These are phyloP conservation scores for Candida mesenterica DNA, from an alignment of 1,139 yeast genomes.

Conservation along the genomic window DNA sequence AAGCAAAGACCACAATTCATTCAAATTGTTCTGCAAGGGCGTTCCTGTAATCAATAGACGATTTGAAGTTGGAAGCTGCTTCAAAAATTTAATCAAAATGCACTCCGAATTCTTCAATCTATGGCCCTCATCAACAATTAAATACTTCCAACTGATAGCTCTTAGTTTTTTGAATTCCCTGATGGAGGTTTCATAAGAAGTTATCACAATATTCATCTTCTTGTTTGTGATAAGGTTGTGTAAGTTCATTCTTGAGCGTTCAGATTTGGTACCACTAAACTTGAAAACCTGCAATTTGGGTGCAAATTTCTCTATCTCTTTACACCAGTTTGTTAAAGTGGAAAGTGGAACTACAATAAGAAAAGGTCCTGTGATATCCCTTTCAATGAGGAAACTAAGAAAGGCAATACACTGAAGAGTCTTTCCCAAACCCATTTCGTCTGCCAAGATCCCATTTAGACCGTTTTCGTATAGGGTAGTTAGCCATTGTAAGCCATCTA, in stretches of 20 bases:
- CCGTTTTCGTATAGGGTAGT: conserved; percentile 89
- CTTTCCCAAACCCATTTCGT: conserved; percentile 96
- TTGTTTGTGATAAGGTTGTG: conserved; percentile 9
- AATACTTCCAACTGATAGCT: conserved; percentile 66
- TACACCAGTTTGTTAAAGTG: conserved; percentile 81
- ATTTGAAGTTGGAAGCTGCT: conserved; percentile 63
- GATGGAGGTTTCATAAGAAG: conserved; percentile 80
- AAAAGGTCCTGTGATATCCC: conserved; percentile 82
- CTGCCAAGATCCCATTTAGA: conserved; percentile 90
- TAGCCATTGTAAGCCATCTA: conserved; percentile 90
- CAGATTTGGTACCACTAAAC: conserved; percentile 64
- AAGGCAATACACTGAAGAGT: conserved; percentile 85
- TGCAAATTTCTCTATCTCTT: conserved; percentile 69
- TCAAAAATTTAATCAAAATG: conserved; percentile 66
- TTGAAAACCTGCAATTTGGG: conserved; percentile 64
- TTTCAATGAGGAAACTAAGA: conserved; percentile 71
- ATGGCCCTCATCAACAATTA: conserved; percentile 96
- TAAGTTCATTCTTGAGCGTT: conserved; percentile 42
- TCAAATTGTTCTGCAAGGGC: conserved; percentile 84
- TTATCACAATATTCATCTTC: conserved; percentile 53
- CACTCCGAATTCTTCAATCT: conserved; percentile 82
- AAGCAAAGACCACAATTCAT: conserved; percentile 86
- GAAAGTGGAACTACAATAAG: conserved; percentile 85
- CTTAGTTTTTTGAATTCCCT: conserved; percentile 59
- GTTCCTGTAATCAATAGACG: conserved; percentile 86